Conservation (phyloP, 2,329 filamentous ascomycete species). For the Sordariomycetes sp. region DNA sequence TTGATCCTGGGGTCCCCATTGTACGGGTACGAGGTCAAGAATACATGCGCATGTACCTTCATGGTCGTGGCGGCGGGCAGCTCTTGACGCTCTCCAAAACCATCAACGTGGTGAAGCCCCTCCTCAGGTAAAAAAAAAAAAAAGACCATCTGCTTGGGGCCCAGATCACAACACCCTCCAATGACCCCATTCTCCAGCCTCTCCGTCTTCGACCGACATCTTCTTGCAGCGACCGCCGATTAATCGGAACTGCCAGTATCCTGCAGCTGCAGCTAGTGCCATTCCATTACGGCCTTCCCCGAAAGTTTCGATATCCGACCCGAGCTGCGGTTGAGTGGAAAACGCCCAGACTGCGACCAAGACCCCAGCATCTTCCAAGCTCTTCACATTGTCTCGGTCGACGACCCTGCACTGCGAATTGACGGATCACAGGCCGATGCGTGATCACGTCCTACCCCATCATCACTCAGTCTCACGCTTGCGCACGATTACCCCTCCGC, state of each 20-base stretch:
- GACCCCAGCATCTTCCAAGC: background rate
- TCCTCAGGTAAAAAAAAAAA: too few relatives aligned
- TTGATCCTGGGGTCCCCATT: too few relatives aligned
- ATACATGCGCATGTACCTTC: too few relatives aligned
- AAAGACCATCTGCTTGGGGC: too few relatives aligned
- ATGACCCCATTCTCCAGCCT: too few relatives aligned
- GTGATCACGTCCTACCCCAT: background rate
- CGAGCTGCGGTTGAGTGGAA: background rate
- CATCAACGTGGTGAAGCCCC: too few relatives aligned
- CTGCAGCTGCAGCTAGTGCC: background rate
- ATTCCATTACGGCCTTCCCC: background rate
- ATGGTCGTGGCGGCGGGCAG: too few relatives aligned
- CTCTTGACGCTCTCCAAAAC: too few relatives aligned
- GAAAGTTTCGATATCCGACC: background rate
- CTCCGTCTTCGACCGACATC: background rate
- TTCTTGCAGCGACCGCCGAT: background rate
- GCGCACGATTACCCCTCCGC: background rate
- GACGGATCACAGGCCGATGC: background rate
- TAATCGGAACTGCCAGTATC: background rate
- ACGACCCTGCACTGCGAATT: background rate
- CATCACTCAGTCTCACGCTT: background rate
- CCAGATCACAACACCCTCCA: background rate
- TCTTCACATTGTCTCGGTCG: background rate
- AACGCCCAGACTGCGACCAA: background rate
- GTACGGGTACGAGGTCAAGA: too few relatives aligned